phyloP scores from a whole-genome alignment of 176 grass and related monocot genomes.

The Oryza glaberrima region DNA sequence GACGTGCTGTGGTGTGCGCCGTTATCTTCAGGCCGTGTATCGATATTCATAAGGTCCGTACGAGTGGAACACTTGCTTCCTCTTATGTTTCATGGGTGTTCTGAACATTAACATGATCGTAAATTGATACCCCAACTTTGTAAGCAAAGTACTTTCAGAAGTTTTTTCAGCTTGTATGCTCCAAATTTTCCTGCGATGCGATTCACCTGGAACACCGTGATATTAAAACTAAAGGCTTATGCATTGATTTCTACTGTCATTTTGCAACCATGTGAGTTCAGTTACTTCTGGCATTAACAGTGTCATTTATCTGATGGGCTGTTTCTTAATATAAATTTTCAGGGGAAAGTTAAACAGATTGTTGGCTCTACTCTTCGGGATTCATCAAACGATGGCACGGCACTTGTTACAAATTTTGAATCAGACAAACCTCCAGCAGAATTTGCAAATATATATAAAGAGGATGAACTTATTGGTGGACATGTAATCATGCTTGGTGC shows the following conservation, averaged over 20 bases:
- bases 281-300: background rate
- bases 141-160: background rate
- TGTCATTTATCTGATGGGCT: constrained; percentile 20
- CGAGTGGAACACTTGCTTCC: background rate
- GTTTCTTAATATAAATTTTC: background rate
- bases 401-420: constrained; percentile 88
- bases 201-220: background rate
- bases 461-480: constrained; percentile 66
- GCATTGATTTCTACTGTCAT: background rate
- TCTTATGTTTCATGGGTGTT: background rate
- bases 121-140: background rate
- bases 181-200: background rate
- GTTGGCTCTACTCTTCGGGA: constrained; percentile 90
- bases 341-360: constrained; percentile 99
- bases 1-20: constrained; percentile 36
- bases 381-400: constrained; percentile 35
- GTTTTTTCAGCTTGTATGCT: background rate
- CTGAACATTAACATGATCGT: constrained; percentile 29
- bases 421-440: constrained; percentile 74
- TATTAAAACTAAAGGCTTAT: background rate
- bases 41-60: constrained; percentile 89
- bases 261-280: constrained; percentile 11
- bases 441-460: constrained; percentile 73
- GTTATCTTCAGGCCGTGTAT: constrained; percentile 81
- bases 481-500: constrained; percentile 96